Evolutionary conservation across 139 green algal species (phyloP).

Genomic region (Pseudopediastrum boryanum): DNA sequence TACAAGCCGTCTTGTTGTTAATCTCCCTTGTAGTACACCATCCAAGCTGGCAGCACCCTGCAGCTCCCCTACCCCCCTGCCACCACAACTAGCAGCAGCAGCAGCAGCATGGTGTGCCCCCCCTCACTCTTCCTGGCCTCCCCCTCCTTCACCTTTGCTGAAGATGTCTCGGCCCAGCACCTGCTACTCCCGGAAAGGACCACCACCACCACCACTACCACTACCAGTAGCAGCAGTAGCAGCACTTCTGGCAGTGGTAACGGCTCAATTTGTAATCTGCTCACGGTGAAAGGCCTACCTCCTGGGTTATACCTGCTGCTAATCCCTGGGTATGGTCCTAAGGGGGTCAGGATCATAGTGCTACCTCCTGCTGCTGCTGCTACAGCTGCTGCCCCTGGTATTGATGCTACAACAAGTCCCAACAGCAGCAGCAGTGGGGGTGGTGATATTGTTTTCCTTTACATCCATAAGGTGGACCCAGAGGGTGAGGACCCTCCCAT

Average conservation of each 20-base stretch:
- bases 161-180: neutral
- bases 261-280: too few relatives aligned
- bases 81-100: neutral
- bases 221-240: neutral
- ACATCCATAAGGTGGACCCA: neutral
- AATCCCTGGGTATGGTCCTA: conserved; percentile 3
- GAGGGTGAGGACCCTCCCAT: neutral
- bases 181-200: neutral
- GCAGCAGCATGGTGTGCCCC: too few relatives aligned
- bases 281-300: conserved; percentile 12
- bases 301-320: conserved; percentile 15
- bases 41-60: neutral
- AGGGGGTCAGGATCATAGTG: too few relatives aligned
- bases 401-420: neutral
- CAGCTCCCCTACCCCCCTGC: neutral
- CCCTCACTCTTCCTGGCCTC: neutral
- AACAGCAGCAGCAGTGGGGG: neutral
- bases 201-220: neutral
- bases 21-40: conserved; percentile 20
- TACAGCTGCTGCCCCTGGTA: neutral
- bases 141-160: neutral
- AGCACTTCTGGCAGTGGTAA: neutral
- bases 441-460: neutral
- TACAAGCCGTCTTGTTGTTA: too few relatives aligned
- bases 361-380: too few relatives aligned